Conservation (phyloP, 1,139 yeast species). For the Saccharomycopsis phalli region DNA sequence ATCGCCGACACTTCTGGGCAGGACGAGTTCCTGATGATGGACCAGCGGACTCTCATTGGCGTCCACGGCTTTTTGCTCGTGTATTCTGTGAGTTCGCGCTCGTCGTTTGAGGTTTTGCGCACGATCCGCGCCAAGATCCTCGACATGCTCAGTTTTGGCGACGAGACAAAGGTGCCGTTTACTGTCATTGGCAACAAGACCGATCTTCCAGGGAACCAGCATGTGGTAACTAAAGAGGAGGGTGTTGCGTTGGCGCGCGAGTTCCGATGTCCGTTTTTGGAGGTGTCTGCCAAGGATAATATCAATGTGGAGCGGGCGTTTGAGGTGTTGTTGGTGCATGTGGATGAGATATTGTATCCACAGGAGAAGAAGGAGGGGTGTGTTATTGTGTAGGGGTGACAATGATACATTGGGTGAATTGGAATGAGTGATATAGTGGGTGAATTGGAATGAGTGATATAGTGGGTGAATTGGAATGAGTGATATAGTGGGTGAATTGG, state of each 20-base stretch:
- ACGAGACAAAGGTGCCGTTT: conserved; percentile 59
- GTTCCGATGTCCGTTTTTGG: conserved; percentile 60
- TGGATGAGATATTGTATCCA: conserved; percentile 39
- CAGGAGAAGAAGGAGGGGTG: conserved; percentile 17
- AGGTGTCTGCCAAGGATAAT: conserved; percentile 75
- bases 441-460: too few relatives aligned
- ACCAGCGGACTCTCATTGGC: conserved; percentile 75
- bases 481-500: too few relatives aligned
- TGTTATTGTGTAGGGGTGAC: conserved; percentile 9
- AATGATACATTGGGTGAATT: too few relatives aligned
- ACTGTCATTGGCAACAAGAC: conserved; percentile 79
- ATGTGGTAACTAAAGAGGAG: conserved; percentile 45
- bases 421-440: too few relatives aligned
- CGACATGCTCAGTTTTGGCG: conserved; percentile 34
- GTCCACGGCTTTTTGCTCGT: conserved; percentile 80
- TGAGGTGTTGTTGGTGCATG: conserved; percentile 57
- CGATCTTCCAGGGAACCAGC: conserved; percentile 47
- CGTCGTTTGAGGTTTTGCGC: conserved; percentile 71
- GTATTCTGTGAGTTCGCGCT: conserved; percentile 72
- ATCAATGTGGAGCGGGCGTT: conserved; percentile 60
- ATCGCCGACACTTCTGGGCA: conserved; percentile 94
- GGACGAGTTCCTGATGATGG: conserved; percentile 80
- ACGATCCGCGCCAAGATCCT: conserved; percentile 78
- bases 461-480: too few relatives aligned
- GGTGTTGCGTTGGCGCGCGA: conserved; percentile 56